phyloP scores from a whole-genome alignment of 2,329 filamentous ascomycete genomes.

The Fusarium ambrosium region DNA sequence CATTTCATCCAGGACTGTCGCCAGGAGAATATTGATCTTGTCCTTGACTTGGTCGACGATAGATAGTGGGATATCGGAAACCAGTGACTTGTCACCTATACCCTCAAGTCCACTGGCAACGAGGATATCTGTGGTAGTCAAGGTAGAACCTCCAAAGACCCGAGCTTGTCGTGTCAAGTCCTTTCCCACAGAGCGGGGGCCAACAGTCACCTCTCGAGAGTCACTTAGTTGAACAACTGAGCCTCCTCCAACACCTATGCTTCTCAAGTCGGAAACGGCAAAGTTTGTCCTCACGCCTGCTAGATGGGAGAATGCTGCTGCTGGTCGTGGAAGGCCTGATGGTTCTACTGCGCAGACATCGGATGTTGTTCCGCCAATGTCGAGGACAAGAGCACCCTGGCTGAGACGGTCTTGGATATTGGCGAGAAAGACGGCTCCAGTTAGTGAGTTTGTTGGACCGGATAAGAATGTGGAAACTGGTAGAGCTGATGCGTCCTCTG shows the following conservation, averaged over 20 bases:
- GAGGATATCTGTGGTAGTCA: constrained; percentile 21
- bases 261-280: constrained; percentile 15
- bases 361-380: constrained; percentile 27
- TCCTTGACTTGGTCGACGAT: neutral
- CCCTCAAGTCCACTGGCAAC: constrained; percentile 2
- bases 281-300: constrained; percentile 25
- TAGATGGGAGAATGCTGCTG: constrained; percentile 17
- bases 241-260: constrained; percentile 31
- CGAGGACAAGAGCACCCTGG: constrained; percentile 10
- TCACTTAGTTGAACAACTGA: constrained; percentile 1
- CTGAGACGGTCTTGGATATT: neutral
- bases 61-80: neutral
- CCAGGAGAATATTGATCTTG: constrained; percentile 1
- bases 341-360: constrained; percentile 21
- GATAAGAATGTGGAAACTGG: constrained; percentile 72
- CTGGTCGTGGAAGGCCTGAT: constrained; percentile 20
- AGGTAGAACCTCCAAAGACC: constrained; percentile 14
- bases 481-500: constrained; percentile 63
- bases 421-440: constrained; percentile 58
- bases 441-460: constrained; percentile 72
- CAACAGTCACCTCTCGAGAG: neutral
- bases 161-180: constrained; percentile 7
- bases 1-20: constrained; percentile 17
- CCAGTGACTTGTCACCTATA: constrained; percentile 1
- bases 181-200: constrained; percentile 17